Conservation (phyloP, 176 grass and related monocot species). For the Eragrostis nindensis region DNA sequence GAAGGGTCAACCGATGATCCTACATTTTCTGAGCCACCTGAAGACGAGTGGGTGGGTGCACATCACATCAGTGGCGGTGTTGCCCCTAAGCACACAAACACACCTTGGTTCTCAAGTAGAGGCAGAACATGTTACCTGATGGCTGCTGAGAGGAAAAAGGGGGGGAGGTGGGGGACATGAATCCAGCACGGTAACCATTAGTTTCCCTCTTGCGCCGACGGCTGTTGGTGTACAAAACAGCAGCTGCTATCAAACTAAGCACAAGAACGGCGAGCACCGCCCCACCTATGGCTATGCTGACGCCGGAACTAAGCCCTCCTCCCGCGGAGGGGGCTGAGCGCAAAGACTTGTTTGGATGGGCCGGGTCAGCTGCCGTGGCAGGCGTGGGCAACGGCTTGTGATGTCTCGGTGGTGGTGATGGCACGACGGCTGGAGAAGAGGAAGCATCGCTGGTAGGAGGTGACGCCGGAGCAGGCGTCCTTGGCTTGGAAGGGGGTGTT, state of each 20-base stretch:
- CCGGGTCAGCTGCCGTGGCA: constrained; percentile 44
- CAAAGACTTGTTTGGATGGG: constrained; percentile 20
- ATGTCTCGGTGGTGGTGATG: constrained; percentile 16
- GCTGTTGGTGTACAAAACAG: constrained; percentile 59
- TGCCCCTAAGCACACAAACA: not conserved
- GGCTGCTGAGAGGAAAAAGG: constrained; percentile 50
- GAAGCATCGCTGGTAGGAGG: constrained; percentile 22
- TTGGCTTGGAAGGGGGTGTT: constrained; percentile 19
- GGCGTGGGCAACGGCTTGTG: constrained; percentile 47
- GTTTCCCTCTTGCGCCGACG: constrained; percentile 43
- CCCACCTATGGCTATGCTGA: constrained; percentile 42
- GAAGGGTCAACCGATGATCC: constrained; percentile 51
- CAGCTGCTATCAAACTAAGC: constrained; percentile 52
- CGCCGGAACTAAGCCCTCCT: not conserved
- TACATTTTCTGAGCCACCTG: constrained; percentile 40
- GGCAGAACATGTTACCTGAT: constrained; percentile 50
- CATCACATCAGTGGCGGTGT: not conserved
- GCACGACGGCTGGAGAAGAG: not conserved
- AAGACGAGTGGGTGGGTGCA: constrained; percentile 12
- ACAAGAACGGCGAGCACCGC: constrained; percentile 43
- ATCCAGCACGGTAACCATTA: constrained; percentile 63
- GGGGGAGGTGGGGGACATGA: constrained; percentile 61
- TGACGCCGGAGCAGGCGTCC: constrained; percentile 4
- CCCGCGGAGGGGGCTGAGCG: not conserved
- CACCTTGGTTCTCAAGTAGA: not conserved